A percentile compares a stretch with the other conserved stretches of the same genome.
These are phyloP conservation scores for Suillus hirtellus DNA, from an alignment of 768 basidiomycete species.

Conservation along the genomic window DNA sequence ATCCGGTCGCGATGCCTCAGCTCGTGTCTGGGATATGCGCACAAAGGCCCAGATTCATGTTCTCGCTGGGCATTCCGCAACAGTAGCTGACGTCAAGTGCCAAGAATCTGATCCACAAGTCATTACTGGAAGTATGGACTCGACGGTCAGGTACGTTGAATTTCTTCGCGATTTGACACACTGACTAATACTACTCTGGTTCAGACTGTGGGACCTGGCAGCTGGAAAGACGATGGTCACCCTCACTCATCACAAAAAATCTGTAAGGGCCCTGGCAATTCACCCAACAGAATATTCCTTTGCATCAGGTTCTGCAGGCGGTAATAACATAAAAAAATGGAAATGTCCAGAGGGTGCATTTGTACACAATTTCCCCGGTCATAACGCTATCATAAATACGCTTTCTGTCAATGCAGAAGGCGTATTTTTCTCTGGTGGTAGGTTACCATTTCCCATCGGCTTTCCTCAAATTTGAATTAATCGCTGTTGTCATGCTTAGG, in stretches of 20 bases:
- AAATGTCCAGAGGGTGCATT: conserved; percentile 96
- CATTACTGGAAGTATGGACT: conserved; percentile 98
- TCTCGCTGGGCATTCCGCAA: conserved; percentile 90
- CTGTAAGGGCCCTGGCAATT: conserved; percentile 89
- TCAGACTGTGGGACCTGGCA: conserved; percentile 93
- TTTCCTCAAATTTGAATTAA: conserved; percentile 5
- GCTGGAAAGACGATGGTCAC: conserved; percentile 97
- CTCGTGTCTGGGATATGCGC: conserved; percentile 99
- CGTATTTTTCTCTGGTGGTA: conserved; percentile 96
- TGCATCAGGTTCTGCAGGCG: conserved; percentile 94
- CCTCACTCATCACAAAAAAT: conserved; percentile 99
- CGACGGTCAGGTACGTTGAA: conserved; percentile 75
- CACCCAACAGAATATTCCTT: conserved; percentile 98
- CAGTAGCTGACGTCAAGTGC: conserved; percentile 93
- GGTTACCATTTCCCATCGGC: conserved; percentile 24
- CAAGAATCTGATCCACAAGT: conserved; percentile 98
- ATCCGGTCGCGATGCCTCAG: conserved; percentile 93
- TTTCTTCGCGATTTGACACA: neutral
- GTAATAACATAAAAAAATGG: conserved; percentile 99
- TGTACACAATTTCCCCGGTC: conserved; percentile 94
- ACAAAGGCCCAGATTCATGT: conserved; percentile 96
- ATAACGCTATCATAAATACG: conserved; percentile 98
- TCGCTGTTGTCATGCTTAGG: conserved; percentile 41
- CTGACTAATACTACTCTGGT: conserved; percentile 8
- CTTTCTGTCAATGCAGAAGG: conserved; percentile 92